Base-by-base conservation (phyloP, 352 stramenopile genomes). In the Aphanomyces stellatus region DNA sequence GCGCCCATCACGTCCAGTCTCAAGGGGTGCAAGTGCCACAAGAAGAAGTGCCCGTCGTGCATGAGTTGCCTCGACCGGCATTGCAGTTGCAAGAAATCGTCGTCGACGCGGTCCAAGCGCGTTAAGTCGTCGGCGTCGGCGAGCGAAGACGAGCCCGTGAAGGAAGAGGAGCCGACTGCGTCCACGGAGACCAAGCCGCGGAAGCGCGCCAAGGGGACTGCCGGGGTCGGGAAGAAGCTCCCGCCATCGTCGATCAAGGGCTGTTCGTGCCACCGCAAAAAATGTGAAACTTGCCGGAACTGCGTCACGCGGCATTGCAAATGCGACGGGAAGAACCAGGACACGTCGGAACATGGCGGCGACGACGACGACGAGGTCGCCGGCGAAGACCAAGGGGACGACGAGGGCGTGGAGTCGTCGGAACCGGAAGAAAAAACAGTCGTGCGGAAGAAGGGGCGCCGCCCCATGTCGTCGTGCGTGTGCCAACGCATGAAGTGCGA, bases 231-330 rank as follows among this genome's bases (percentile, higher is more conserved):
- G 22, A 57, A 57, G 49, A 22, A 30, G 13, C 30, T 57, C 25
- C 19, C 49, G 5, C 49, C 49, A 40, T 57, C 49, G 22, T 57
- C 49, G 30, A 57, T 57, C 49, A 22, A 30, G 1, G 49, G 49
- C 13, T 57, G 49, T 24, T 34, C 49, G 5, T 57, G 49, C 27
- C 49, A 57, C 33, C 49, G 49, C 30, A 57, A 57, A 30, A 57
- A 57, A 24, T 57, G 49, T 24, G 49, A 57, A 57, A 57, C 25
- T 5, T 57, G 49, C 30, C 49, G 49, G 13, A 57, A 57, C 30
- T 57, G 49, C 49, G 13, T 57, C 49, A 17, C 25, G n/a, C 49
- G 49, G n/a, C 49, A 57, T 37, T 57, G 49, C 49, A 57, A 57
- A n/a, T 57, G 49, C 27, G 25, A 57, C 30, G 49, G 49, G 13